These are phyloP conservation scores for Quercus dentata DNA, from an alignment of 306 rosid genomes.

Conservation along the genomic window DNA sequence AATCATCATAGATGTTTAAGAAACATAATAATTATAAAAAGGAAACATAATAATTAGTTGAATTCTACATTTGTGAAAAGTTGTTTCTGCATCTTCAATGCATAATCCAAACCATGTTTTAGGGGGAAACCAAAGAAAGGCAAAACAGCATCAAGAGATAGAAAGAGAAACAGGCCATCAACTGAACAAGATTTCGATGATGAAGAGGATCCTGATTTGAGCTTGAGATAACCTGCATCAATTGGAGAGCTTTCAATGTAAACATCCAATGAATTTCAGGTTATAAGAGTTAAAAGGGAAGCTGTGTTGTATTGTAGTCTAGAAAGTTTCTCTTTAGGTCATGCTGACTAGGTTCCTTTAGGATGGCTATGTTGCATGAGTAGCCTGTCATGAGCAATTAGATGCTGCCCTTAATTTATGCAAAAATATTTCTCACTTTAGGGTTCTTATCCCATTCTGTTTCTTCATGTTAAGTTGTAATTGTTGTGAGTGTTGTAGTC, in stretches of 20 bases:
- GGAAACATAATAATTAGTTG: neutral
- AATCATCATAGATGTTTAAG: neutral
- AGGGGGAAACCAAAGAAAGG: neutral
- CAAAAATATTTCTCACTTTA: neutral
- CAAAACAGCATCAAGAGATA: neutral
- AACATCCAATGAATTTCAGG: neutral
- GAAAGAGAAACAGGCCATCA: neutral
- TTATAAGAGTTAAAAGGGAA: neutral
- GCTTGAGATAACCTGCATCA: neutral
- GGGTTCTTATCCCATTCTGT: neutral
- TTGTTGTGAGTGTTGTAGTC: neutral
- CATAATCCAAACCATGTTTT: neutral
- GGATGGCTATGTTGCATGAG: neutral
- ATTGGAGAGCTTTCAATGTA: neutral
- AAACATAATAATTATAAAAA: neutral
- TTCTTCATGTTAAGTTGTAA: neutral
- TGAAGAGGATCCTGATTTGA: neutral
- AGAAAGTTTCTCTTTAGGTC: neutral
- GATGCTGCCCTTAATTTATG: neutral
- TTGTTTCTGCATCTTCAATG: neutral
- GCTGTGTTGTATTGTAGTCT: neutral
- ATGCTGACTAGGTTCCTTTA: neutral
- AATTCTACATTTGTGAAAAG: neutral
- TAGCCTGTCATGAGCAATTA: neutral
- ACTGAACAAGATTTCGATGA: neutral